Percentiles rank a stretch among this genome's conserved stretches.
Conservation (phyloP, 2,329 filamentous ascomycete species). For the Fusarium humuli region DNA sequence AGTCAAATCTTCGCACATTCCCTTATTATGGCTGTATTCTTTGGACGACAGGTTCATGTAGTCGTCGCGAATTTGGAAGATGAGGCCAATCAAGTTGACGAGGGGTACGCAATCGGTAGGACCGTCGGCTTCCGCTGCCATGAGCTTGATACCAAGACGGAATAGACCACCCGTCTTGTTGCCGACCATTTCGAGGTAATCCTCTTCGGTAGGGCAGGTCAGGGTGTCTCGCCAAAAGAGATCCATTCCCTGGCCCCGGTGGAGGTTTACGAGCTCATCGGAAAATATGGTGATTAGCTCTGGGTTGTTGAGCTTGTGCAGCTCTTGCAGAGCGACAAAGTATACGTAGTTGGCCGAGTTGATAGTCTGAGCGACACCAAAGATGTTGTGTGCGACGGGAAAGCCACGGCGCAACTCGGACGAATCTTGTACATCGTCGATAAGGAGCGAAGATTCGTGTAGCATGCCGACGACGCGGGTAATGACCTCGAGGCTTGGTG, state of each 20-base stretch:
- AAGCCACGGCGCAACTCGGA: slow-evolving; percentile 81
- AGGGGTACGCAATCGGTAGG: slow-evolving; percentile 81
- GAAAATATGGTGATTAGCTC: slow-evolving; percentile 77
- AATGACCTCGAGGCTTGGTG: slow-evolving; percentile 76
- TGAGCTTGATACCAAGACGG: slow-evolving; percentile 84
- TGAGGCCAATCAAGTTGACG: slow-evolving; percentile 84
- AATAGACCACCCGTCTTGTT: slow-evolving; percentile 93
- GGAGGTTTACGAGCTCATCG: slow-evolving; percentile 85
- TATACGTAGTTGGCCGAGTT: slow-evolving; percentile 93
- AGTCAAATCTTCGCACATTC: slow-evolving; percentile 92
- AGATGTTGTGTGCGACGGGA: slow-evolving; percentile 86
- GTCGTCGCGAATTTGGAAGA: slow-evolving; percentile 94
- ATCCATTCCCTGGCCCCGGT: slow-evolving; percentile 91
- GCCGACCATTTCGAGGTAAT: slow-evolving; percentile 93
- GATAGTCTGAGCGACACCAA: slow-evolving; percentile 88
- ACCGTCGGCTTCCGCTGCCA: slow-evolving; percentile 77
- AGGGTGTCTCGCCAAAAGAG: slow-evolving; percentile 89
- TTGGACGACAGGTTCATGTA: slow-evolving; percentile 84
- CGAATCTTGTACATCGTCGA: slow-evolving; percentile 90
- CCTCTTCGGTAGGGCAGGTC: slow-evolving; percentile 85
- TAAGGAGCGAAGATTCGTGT: slow-evolving; percentile 83
- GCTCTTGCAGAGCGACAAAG: slow-evolving; percentile 81
- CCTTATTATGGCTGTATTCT: slow-evolving; percentile 90
- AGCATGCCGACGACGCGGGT: slow-evolving; percentile 86
- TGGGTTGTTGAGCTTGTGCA: slow-evolving; percentile 77